Base-by-base conservation (phyloP, 306 rosid genomes). In the Pyrus bretschneideri region DNA sequence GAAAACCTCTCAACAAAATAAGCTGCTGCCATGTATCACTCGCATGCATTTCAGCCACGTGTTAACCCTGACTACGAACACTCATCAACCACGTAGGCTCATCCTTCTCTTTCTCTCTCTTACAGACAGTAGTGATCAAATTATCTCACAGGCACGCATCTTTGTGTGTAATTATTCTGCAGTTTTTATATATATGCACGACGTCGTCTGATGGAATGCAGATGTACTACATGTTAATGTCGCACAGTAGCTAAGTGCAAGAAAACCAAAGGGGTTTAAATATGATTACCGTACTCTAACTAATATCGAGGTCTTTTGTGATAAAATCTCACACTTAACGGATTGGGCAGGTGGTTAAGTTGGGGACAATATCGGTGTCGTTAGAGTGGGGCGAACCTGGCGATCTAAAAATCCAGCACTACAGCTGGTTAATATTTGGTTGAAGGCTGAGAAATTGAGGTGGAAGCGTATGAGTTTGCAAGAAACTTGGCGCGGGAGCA, bases 401-500 rank as follows among this genome's bases (percentile, higher is more conserved):
- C 30, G 30, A 29, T 29, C 30, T 2, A 29, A 29, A 29, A 29
- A 29, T 29, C 27, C 27, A 25, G 2, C 27, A 25, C 27, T 25
- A 22, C 54, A 14, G 7, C 63, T 19, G 46, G 62, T 18, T 57
- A 17, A 0, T 23, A 22, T 58, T 22, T 4, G 0, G 54, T 49
- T 42, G 30, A 25, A 23, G 29, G 21, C 21, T 27, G 66, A 52
- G 29, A 59, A 68, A n/a, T 63, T 76, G 77, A 15, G 29, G 21
- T 59, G 73, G 78, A 9, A 23, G 22, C 77, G 5, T 51, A 61
- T 19, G 86, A 83, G 9, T 33, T 18, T 1, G 73, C 62, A 15
- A 59, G 8, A 38, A 95, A 90, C 80, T 11, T 89, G 3, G 91
- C 82, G 5, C 70, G 57, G 19, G 91, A 90, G 2, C 93, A 90